Conservation (phyloP, 129 eudicot species). For the Sambucus nigra region DNA sequence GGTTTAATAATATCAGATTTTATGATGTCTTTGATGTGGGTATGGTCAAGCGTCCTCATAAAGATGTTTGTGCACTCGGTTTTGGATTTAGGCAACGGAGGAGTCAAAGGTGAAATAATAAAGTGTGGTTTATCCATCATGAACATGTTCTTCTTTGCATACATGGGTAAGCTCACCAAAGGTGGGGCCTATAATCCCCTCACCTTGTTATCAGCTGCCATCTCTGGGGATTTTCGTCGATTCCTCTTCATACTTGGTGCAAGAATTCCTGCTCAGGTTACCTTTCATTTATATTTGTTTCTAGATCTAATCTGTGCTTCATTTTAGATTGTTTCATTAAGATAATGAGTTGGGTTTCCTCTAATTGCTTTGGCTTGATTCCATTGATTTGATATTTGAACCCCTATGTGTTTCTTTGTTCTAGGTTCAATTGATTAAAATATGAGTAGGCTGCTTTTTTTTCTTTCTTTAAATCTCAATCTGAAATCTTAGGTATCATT, state of each 20-base stretch:
- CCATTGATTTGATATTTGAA: neutral
- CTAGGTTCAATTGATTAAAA: neutral
- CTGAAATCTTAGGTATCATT: too few species aligned
- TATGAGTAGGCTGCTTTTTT: too few species aligned
- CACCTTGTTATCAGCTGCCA: constrained; percentile 49
- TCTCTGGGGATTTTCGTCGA: constrained; percentile 46
- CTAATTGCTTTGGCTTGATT: neutral
- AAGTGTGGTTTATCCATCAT: constrained; percentile 30
- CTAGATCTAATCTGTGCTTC: neutral
- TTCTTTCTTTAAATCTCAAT: too few species aligned
- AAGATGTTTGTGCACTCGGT: constrained; percentile 41
- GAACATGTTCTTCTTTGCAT: constrained; percentile 73
- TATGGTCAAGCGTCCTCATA: constrained; percentile 59
- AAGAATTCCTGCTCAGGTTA: constrained; percentile 87
- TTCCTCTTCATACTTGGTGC: constrained; percentile 60
- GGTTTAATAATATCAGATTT: constrained; percentile 49
- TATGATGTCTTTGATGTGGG: constrained; percentile 81
- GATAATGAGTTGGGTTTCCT: neutral
- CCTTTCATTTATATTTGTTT: neutral
- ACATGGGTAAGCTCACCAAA: constrained; percentile 30
- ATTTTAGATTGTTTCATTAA: constrained; percentile 1
- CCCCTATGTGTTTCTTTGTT: neutral
- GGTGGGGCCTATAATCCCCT: constrained; percentile 88
- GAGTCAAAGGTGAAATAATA: constrained; percentile 40
- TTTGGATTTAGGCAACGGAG: constrained; percentile 32